These are phyloP conservation scores for Xylaria cubensis DNA, from an alignment of 495 filamentous ascomycete genomes.

Conservation along the genomic window DNA sequence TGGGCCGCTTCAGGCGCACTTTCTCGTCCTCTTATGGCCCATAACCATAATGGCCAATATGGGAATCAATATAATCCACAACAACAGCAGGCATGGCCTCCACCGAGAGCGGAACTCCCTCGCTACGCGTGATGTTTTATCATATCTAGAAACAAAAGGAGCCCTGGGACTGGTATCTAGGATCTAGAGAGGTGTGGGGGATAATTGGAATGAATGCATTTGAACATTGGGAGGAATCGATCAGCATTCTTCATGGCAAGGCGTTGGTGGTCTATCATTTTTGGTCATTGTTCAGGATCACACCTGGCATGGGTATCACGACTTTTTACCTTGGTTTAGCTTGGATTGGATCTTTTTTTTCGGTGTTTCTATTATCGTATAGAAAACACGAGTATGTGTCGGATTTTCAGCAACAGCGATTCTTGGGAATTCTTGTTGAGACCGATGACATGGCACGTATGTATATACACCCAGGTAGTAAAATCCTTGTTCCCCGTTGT, in stretches of 20 bases:
- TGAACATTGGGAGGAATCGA: slow-evolving; percentile 13
- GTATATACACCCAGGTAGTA: slow-evolving; percentile 17
- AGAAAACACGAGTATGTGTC: background rate
- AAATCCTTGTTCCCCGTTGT: background rate
- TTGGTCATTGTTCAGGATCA: background rate
- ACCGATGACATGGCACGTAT: background rate
- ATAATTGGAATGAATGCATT: slow-evolving; percentile 6
- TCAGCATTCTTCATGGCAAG: slow-evolving; percentile 23
- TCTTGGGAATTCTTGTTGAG: background rate
- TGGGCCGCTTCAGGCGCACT: slow-evolving; percentile 22
- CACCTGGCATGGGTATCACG: background rate
- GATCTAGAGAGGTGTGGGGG: slow-evolving; percentile 13
- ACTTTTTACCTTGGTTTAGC: slow-evolving; percentile 8
- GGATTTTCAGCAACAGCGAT: background rate
- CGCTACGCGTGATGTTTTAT: slow-evolving; percentile 36
- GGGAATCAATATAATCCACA: slow-evolving; percentile 13
- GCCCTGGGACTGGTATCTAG: slow-evolving; percentile 34
- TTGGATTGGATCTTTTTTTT: slow-evolving; percentile 21
- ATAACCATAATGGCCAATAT: slow-evolving; percentile 12
- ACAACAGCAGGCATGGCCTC: slow-evolving; percentile 29
- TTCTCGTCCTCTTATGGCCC: slow-evolving; percentile 27
- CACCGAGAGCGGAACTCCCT: slow-evolving; percentile 29
- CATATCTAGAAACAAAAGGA: slow-evolving; percentile 3
- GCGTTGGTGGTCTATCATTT: slow-evolving; percentile 22
- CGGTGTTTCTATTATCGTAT: slow-evolving; percentile 14